A percentile compares a stretch with the other conserved stretches of the same genome.
Conservation (phyloP, 441 rosid genomes). For the Eruca vesicaria region DNA sequence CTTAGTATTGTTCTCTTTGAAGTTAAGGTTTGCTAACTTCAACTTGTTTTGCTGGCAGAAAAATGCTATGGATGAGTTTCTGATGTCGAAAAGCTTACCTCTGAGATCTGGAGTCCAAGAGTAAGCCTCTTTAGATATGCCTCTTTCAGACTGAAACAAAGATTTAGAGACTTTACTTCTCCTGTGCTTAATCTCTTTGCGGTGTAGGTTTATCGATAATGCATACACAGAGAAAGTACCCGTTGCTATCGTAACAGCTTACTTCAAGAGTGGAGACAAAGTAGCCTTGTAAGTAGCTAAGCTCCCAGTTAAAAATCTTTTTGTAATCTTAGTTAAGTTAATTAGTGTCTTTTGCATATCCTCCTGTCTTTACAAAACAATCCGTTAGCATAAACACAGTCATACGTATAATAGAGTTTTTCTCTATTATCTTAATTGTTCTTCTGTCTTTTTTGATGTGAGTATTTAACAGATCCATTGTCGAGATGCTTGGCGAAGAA, state of each 20-base stretch:
- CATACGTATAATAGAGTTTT: not conserved
- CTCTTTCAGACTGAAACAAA: not conserved
- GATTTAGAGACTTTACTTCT: not conserved
- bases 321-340: not conserved
- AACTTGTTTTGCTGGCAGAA: slow-evolving; percentile 51
- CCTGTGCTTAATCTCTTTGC: slow-evolving; percentile 5
- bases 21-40: slow-evolving; percentile 7
- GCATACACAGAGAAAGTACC: slow-evolving; percentile 61
- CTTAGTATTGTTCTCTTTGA: not conserved
- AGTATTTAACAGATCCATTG: slow-evolving; percentile 54
- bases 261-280: slow-evolving; percentile 68
- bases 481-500: slow-evolving; percentile 78
- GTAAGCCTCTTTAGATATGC: slow-evolving; percentile 49
- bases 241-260: slow-evolving; percentile 55
- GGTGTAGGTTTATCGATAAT: slow-evolving; percentile 73
- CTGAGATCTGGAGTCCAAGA: slow-evolving; percentile 84
- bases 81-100: slow-evolving; percentile 61
- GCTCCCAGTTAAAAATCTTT: not conserved
- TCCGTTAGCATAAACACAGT: not conserved
- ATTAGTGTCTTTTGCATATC: not conserved
- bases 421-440: slow-evolving; percentile 2
- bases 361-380: not conserved
- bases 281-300: slow-evolving; percentile 58
- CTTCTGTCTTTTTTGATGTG: slow-evolving; percentile 2
- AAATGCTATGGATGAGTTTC: slow-evolving; percentile 68